A percentile compares a stretch with the other conserved stretches of the same genome.
phyloP scores from a whole-genome alignment of 176 grass and related monocot species.

The Aechmea fasciata region DNA sequence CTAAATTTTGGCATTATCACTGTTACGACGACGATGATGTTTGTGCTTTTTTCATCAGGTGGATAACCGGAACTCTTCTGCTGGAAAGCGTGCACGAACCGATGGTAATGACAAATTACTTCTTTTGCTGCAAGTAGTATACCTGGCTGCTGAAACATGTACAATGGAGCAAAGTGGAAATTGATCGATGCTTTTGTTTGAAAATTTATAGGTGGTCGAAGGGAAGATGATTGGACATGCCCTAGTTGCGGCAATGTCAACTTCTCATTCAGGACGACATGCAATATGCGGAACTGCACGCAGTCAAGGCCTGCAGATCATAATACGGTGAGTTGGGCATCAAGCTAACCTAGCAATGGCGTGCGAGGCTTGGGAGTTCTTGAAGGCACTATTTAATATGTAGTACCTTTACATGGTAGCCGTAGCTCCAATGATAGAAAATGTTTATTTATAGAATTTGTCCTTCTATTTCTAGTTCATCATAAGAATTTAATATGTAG shows the following conservation, averaged over 20 bases:
- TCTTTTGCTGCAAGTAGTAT: no score
- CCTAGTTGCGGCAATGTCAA: constrained; percentile 78
- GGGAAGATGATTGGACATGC: constrained; percentile 86
- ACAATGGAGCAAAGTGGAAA: background rate
- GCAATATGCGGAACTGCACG: constrained; percentile 86
- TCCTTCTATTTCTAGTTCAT: background rate
- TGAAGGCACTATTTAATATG: background rate
- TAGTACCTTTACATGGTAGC: no score
- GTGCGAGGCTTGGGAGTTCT: background rate
- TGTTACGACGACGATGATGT: no score
- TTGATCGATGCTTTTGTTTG: constrained; percentile 3
- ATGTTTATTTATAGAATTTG: no score
- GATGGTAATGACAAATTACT: constrained; percentile 38
- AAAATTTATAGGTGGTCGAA: constrained; percentile 37
- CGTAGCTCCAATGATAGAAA: no score
- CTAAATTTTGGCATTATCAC: no score
- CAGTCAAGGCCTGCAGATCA: constrained; percentile 60
- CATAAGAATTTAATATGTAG: background rate
- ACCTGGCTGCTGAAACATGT: background rate
- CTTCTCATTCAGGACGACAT: constrained; percentile 82
- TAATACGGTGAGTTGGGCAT: constrained; percentile 25
- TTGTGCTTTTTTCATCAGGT: constrained; percentile 28
- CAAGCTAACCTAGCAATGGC: background rate
- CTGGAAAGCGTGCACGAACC: constrained; percentile 77
- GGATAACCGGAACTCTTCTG: constrained; percentile 53